These are phyloP conservation scores for Pisolithus thermaeus DNA, from an alignment of 1,284 basidiomycete species.

Conservation along the genomic window DNA sequence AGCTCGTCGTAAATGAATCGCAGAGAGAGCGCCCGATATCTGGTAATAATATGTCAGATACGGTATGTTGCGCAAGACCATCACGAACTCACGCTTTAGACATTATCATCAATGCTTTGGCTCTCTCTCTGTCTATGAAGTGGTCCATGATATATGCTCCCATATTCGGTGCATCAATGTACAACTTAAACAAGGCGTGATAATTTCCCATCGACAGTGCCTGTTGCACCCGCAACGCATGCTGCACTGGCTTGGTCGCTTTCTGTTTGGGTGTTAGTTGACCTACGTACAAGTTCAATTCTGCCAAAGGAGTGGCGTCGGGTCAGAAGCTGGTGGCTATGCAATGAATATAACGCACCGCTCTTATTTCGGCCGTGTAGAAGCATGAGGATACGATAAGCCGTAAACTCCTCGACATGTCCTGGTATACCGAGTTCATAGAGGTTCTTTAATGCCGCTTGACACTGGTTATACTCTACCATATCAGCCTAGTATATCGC, in stretches of 20 bases:
- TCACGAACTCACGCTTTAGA: constrained; percentile 73
- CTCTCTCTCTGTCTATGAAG: constrained; percentile 89
- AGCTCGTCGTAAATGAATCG: constrained; percentile 77
- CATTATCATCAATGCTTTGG: constrained; percentile 84
- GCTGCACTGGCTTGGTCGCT: constrained; percentile 70
- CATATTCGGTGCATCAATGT: constrained; percentile 89
- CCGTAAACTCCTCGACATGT: constrained; percentile 91
- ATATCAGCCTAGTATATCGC: constrained; percentile 71
- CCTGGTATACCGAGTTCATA: constrained; percentile 93
- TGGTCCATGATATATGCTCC: constrained; percentile 99
- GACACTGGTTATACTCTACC: constrained; percentile 99
- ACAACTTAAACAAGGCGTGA: constrained; percentile 85
- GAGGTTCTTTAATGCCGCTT: constrained; percentile 83
- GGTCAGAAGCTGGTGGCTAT: not conserved
- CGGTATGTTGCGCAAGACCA: not conserved
- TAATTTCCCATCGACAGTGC: constrained; percentile 93
- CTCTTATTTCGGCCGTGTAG: constrained; percentile 91
- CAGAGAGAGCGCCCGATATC: constrained; percentile 78
- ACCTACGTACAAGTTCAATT: constrained; percentile 93
- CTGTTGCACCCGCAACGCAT: constrained; percentile 86
- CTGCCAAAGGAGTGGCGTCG: constrained; percentile 39
- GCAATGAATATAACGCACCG: constrained; percentile 48
- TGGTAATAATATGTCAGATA: constrained; percentile 30
- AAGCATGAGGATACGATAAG: constrained; percentile 95
- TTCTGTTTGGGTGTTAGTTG: constrained; percentile 92